Evolutionary conservation across 805 yeast species (phyloP).

Genomic region (Saturnispora ahearnii): DNA sequence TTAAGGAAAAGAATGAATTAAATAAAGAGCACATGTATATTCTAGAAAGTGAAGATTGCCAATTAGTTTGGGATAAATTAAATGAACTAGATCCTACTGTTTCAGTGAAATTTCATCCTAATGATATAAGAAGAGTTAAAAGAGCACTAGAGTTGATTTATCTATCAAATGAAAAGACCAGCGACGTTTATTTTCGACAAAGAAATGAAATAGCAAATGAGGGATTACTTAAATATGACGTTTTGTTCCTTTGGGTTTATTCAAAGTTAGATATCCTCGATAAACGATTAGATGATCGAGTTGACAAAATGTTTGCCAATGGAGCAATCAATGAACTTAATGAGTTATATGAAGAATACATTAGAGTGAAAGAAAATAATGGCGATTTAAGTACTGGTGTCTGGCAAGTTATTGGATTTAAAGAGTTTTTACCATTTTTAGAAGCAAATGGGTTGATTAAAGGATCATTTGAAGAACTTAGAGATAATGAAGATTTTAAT

Average conservation of each 20-base stretch:
- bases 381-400: slow-evolving; percentile 54
- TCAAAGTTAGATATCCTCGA: slow-evolving; percentile 52
- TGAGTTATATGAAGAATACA: slow-evolving; percentile 44
- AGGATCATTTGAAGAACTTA: neutral
- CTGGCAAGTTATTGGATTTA: slow-evolving; percentile 93
- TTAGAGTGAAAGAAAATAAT: slow-evolving; percentile 27
- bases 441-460: slow-evolving; percentile 15
- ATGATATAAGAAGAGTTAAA: slow-evolving; percentile 68
- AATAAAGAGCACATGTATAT: slow-evolving; percentile 29
- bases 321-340: slow-evolving; percentile 69
- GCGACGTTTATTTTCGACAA: slow-evolving; percentile 63
- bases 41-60: slow-evolving; percentile 50
- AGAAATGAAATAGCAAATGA: slow-evolving; percentile 28
- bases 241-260: slow-evolving; percentile 76
- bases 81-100: slow-evolving; percentile 56
- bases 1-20: slow-evolving; percentile 19
- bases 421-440: slow-evolving; percentile 65
- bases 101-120: slow-evolving; percentile 82
- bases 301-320: slow-evolving; percentile 66
- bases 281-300: slow-evolving; percentile 62
- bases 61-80: slow-evolving; percentile 39
- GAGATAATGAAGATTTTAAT: slow-evolving; percentile 22
- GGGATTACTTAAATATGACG: slow-evolving; percentile 47
- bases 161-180: slow-evolving; percentile 56
- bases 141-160: slow-evolving; percentile 76